These are phyloP conservation scores for Athelia psychrophila DNA, from an alignment of 1,284 basidiomycete genomes.

Conservation along the genomic window DNA sequence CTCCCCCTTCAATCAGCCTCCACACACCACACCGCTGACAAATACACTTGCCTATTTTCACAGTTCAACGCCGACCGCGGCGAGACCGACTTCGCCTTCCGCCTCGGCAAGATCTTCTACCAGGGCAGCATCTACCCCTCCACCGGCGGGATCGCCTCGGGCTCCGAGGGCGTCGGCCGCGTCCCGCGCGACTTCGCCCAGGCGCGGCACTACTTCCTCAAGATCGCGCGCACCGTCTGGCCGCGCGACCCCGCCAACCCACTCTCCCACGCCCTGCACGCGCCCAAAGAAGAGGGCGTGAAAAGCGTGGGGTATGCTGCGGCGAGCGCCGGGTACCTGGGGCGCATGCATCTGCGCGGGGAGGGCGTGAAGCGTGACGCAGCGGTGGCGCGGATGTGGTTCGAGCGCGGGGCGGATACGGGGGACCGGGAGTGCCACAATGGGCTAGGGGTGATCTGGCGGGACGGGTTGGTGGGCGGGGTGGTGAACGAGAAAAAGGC, in stretches of 20 bases:
- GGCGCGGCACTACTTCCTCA: constrained; percentile 80
- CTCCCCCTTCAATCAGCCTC: not conserved
- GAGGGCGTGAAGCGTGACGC: constrained; percentile 87
- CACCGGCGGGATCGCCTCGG: constrained; percentile 75
- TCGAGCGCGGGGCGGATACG: constrained; percentile 80
- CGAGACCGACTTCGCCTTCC: constrained; percentile 81
- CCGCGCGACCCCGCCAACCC: constrained; percentile 50
- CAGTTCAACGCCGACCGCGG: constrained; percentile 92
- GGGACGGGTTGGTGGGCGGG: constrained; percentile 79
- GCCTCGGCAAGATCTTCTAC: constrained; percentile 91
- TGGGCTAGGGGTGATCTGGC: constrained; percentile 87
- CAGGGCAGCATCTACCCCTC: constrained; percentile 83
- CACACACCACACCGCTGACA: constrained; percentile 7
- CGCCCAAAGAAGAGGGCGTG: constrained; percentile 50
- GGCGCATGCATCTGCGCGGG: constrained; percentile 91
- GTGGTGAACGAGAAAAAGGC: constrained; percentile 72
- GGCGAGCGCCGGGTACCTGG: constrained; percentile 81
- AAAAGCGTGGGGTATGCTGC: constrained; percentile 66
- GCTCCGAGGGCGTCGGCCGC: constrained; percentile 83
- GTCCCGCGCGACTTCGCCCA: constrained; percentile 72
- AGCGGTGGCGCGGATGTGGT: constrained; percentile 88
- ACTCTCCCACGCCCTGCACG: constrained; percentile 41
- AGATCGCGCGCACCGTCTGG: constrained; percentile 83
- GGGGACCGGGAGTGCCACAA: constrained; percentile 89
- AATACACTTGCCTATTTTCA: too few species aligned